Evolutionary conservation across 352 stramenopile species (phyloP), one percentile per base, ranked within the genome.

Genomic region (Aphanomyces stellatus): DNA sequence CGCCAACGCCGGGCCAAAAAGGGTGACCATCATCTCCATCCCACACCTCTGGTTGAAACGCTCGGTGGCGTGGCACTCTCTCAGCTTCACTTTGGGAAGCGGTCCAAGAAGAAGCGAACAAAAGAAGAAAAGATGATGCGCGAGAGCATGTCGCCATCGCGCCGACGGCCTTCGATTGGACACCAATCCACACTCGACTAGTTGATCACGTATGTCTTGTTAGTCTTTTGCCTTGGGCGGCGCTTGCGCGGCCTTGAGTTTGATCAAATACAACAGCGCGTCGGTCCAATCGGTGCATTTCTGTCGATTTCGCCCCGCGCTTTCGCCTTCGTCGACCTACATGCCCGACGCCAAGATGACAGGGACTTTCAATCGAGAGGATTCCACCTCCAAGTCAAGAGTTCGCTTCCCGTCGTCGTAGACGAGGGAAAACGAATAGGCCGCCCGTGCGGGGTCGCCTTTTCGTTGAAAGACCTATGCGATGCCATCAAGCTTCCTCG

Each of bases 391-490:
- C 7, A 91, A 55, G 60, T 91, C 82, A 11, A 91, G 71, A n/a
- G 82, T 87, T 6, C 82, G 76, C 35, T 68, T 80, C 31, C 19
- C 17, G 34, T 91, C 79, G n/a, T 88, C 80, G 69, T 91, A 91
- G 37, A 88, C 75, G 53, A 91, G 73, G 0, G 83, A 91, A 51
- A 91, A 91, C 48, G 79, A 91, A 25, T 81, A 86, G 15, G 72
- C 13, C 40, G 22, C 48, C 2, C 60, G 40, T 2, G 49, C 25
- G 10, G 28, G 60, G 42, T 67, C 60, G 6, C 28, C 41, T 24
- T 34, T 67, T 19, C 60, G 60, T 33, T 8, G 43, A 59, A 67
- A 67, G 4, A 67, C 60, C 60, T 67, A 34, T 3, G 2, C 6
- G 3, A 57, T 4, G 41, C 17, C 4, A 8, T 53, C 17, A 46